Evolutionary conservation across 73 alveolate species (phyloP).

Genomic region (Urostyla sp.): DNA sequence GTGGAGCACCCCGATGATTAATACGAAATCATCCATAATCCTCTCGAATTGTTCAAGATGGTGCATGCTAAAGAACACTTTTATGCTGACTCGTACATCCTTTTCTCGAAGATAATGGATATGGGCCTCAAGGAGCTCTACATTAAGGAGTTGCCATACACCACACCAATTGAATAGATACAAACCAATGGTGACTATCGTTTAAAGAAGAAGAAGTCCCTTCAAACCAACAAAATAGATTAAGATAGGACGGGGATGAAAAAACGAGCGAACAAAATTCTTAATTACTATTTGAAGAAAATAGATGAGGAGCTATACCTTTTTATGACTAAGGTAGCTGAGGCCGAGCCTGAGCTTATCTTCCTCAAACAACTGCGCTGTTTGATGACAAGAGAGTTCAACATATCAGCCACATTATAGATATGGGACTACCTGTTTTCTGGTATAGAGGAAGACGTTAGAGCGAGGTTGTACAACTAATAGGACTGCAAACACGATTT

Average conservation of each 20-base stretch:
- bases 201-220: slow-evolving; percentile 1
- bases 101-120: slow-evolving; percentile 55
- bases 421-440: slow-evolving; percentile 39
- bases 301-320: slow-evolving; percentile 17
- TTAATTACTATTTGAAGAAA: neutral
- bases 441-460: slow-evolving; percentile 28
- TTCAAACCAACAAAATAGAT: slow-evolving; percentile 29
- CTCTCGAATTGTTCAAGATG: neutral
- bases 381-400: slow-evolving; percentile 16
- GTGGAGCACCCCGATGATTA: slow-evolving; percentile 20
- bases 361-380: slow-evolving; percentile 17
- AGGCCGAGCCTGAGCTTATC: slow-evolving; percentile 22
- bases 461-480: no score
- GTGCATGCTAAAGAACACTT: slow-evolving; percentile 35
- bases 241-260: slow-evolving; percentile 10
- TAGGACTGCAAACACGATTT: no score
- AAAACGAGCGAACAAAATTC: slow-evolving; percentile 37
- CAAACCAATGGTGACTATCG: neutral
- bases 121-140: slow-evolving; percentile 65
- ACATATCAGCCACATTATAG: neutral
- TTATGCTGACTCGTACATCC: slow-evolving; percentile 51
- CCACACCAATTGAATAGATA: neutral
- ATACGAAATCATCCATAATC: neutral
- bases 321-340: slow-evolving; percentile 4
- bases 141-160: neutral